Evolutionary conservation across 306 rosid species (phyloP), one percentile per base, ranked within the genome.

Genomic region (Hippophae tibetana): DNA sequence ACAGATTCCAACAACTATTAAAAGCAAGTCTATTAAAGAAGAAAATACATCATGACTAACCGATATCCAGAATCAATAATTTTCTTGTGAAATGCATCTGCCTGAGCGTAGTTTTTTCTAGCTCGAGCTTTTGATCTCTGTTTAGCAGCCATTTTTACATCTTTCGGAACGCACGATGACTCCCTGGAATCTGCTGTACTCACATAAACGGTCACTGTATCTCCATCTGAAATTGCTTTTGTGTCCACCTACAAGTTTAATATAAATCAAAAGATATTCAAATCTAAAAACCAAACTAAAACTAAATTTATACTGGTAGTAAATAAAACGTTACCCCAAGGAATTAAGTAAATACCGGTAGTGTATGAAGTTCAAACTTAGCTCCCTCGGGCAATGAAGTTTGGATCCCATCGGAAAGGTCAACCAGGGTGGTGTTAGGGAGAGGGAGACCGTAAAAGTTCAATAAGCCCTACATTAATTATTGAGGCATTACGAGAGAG

Each of bases 151-250:
- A 31, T 42, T 23, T 72, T 78, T 52, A 92, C 84, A 1, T 82
- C 74, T 18, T 43, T 60, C 1, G 95, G 96, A 56, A 92, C 70
- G 46, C 45, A 14, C 2, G 86, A 76, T 11, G 95, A 85, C 51
- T 92, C 99, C 47, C 93, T 68, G 8, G 95, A 79, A 26, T 85
- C 89, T 42, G 73, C 7, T 18, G 95, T 82, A 74, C 85, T 88
- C 14, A 92, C 96, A 79, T 85, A 88, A 8, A 85, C 96, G 4
- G 96, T 85, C 69, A 92, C 31, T 6, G 90, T 75, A 73, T 92
- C 99, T 40, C 99, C 99, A 72, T 92, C 99, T 43, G 93, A 76
- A 38, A 92, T 81, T n/a, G 96, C 89, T 69, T 66, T 92, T 47
- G 78, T 77, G 75, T 85, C 90, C 54, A 92, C 83, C 99, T 92